These are phyloP conservation scores for Blumeria hordei DNA, from an alignment of 2,329 filamentous ascomycete species.

Conservation along the genomic window DNA sequence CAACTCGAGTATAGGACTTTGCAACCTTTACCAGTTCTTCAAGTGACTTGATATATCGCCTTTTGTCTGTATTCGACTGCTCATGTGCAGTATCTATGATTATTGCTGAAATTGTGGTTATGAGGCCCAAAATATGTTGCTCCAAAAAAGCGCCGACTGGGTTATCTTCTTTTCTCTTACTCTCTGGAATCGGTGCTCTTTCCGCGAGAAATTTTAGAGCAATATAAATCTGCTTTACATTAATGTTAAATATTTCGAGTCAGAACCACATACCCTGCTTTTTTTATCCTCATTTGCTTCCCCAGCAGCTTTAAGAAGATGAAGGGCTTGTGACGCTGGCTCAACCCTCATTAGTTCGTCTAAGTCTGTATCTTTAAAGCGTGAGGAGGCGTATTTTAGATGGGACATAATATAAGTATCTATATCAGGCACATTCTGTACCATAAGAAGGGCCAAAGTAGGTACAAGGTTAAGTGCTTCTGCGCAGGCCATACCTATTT, in stretches of 20 bases:
- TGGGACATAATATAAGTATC: slow-evolving; percentile 45
- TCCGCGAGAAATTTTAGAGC: slow-evolving; percentile 17
- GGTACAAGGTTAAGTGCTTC: slow-evolving; percentile 31
- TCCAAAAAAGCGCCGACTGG: slow-evolving; percentile 55
- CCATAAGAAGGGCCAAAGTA: slow-evolving; percentile 33
- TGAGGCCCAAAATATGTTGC: slow-evolving; percentile 63
- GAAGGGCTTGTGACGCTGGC: slow-evolving; percentile 50
- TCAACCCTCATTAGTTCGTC: slow-evolving; percentile 48
- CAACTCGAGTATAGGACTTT: slow-evolving; percentile 47
- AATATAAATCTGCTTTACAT: slow-evolving; percentile 11
- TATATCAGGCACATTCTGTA: slow-evolving; percentile 29
- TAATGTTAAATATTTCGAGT: neutral
- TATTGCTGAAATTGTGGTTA: slow-evolving; percentile 54
- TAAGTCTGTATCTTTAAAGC: slow-evolving; percentile 43
- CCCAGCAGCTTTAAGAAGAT: slow-evolving; percentile 58
- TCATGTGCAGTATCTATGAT: slow-evolving; percentile 43
- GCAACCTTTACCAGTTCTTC: slow-evolving; percentile 69
- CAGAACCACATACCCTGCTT: slow-evolving; percentile 24
- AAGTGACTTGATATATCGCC: slow-evolving; percentile 56
- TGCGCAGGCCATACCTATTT: slow-evolving; percentile 30
- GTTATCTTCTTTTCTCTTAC: slow-evolving; percentile 22
- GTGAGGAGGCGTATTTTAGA: slow-evolving; percentile 41
- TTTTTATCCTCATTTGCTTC: slow-evolving; percentile 36
- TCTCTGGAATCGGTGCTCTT: slow-evolving; percentile 8
- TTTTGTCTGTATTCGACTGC: slow-evolving; percentile 41